Base-by-base conservation (phyloP, 371 early-diverging fungal genomes). In the Thermomucor indicae-seudaticae region DNA sequence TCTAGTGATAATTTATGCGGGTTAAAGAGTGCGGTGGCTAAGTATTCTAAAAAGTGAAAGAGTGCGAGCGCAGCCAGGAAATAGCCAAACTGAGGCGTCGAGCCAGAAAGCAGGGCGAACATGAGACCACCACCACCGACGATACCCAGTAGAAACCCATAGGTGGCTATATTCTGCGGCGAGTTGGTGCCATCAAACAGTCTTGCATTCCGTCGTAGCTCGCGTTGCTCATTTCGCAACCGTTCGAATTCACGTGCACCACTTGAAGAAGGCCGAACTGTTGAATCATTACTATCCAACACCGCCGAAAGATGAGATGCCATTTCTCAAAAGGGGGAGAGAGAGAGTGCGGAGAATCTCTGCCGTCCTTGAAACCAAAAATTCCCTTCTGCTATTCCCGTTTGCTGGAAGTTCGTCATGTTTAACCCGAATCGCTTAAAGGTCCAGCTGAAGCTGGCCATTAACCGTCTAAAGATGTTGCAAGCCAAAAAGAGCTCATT, bases 401-500 rank as follows among this genome's bases (percentile, higher is more conserved):
- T n/a, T n/a, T n/a, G n/a, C n/a, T n/a, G n/a, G n/a, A n/a, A n/a
- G n/a, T n/a, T n/a, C n/a, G 5, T 37, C 39, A 72, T 82, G 70
- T 82, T 72, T 64, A 82, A 79, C 58, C 67, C 86, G 2, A 70
- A 79, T 6, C 67, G 83, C 43, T 73, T 88, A 49, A 91, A 95
- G 74, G 92, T 93, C 29, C 88, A 92, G 58, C 80, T 96, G 23
- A 92, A 91, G 65, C 77, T 96, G 27, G 77, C 91, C 22, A 75
- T 88, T 58, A 89, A 87, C 65, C 76, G 95, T 31, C 80, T 96
- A 17, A 91, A 89, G 68, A 83, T 94, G 60, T 74, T 91, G 4
- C 92, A 93, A 55, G 87, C 86, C 32, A 96, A 96, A 60, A 94
- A 92, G 70, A 77, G 75, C 23, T 81, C 88, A 17, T 63, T 87